These are phyloP conservation scores for Ocimum tenuiflorum DNA, from an alignment of 257 asterid genomes.

Conservation along the genomic window DNA sequence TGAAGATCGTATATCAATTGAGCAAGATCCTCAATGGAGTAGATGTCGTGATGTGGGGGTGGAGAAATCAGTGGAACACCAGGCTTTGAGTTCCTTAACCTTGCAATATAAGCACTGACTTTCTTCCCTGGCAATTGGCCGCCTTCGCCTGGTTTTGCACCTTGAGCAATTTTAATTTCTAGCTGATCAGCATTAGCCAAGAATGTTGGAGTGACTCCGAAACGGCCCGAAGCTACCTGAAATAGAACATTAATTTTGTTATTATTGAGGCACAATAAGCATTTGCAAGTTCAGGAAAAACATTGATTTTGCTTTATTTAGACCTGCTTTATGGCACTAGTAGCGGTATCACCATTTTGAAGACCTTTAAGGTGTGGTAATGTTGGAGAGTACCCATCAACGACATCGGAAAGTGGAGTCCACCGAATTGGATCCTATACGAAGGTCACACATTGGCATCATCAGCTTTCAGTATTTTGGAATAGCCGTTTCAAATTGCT, in stretches of 20 bases:
- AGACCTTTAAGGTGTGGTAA: slow-evolving; percentile 98
- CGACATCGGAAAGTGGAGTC: slow-evolving; percentile 93
- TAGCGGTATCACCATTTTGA: slow-evolving; percentile 98
- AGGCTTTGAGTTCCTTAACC: slow-evolving; percentile 96
- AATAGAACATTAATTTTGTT: slow-evolving; percentile 9
- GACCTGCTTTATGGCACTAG: slow-evolving; percentile 98
- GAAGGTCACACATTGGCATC: slow-evolving; percentile 14
- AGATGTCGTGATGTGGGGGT: slow-evolving; percentile 98
- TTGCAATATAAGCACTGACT: slow-evolving; percentile 97
- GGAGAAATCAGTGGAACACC: slow-evolving; percentile 99
- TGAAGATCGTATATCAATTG: slow-evolving; percentile 97
- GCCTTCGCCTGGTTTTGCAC: slow-evolving; percentile 99
- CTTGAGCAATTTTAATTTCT: slow-evolving; percentile 96
- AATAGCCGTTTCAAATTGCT: not conserved
- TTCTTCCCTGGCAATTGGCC: slow-evolving; percentile 99
- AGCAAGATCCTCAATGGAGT: slow-evolving; percentile 99
- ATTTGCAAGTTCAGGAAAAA: not conserved
- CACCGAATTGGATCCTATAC: slow-evolving; percentile 96
- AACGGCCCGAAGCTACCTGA: slow-evolving; percentile 98
- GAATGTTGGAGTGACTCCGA: slow-evolving; percentile 98
- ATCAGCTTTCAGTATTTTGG: not conserved
- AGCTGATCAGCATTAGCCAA: slow-evolving; percentile 93
- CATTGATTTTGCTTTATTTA: not conserved
- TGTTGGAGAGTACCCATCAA: slow-evolving; percentile 97
- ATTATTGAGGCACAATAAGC: not conserved